phyloP scores from a whole-genome alignment of 176 grass and related monocot species.

The Ensete ventricosum region DNA sequence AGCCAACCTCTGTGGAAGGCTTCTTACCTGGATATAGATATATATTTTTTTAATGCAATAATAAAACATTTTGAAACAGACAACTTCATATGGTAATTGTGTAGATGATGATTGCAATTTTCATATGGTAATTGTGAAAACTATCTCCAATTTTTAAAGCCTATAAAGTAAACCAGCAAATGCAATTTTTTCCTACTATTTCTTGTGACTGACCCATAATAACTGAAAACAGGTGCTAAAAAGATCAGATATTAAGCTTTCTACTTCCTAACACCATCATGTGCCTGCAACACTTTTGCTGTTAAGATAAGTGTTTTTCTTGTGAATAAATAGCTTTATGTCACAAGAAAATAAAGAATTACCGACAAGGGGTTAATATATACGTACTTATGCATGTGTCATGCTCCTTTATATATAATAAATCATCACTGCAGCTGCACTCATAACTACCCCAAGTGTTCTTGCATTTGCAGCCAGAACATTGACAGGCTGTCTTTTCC shows the following conservation, averaged over 20 bases:
- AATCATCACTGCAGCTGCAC: conserved; percentile 55
- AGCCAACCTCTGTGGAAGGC: conserved; percentile 39
- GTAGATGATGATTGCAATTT: background rate
- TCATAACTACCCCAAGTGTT: conserved; percentile 96
- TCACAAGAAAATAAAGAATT: background rate
- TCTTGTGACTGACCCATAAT: background rate
- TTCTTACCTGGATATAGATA: conserved; percentile 58
- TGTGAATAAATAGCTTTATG: background rate
- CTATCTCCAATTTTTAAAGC: background rate
- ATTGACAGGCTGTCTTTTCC: conserved; percentile 70
- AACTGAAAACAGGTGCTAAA: background rate
- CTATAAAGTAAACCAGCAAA: background rate
- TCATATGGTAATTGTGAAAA: no score
- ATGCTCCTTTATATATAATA: conserved; percentile 91
- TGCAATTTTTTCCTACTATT: background rate
- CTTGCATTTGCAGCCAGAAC: conserved; percentile 81
- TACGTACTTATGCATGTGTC: conserved; percentile 91
- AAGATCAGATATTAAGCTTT: background rate
- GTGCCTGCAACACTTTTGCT: background rate
- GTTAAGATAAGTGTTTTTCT: background rate
- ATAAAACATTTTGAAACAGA: background rate
- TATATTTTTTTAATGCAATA: conserved; percentile 1
- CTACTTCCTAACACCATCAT: background rate
- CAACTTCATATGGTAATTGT: conserved; percentile 5
- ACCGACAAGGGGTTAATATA: background rate